phyloP scores from a whole-genome alignment of 495 filamentous ascomycete species.

The Trichoderma erinaceum region DNA sequence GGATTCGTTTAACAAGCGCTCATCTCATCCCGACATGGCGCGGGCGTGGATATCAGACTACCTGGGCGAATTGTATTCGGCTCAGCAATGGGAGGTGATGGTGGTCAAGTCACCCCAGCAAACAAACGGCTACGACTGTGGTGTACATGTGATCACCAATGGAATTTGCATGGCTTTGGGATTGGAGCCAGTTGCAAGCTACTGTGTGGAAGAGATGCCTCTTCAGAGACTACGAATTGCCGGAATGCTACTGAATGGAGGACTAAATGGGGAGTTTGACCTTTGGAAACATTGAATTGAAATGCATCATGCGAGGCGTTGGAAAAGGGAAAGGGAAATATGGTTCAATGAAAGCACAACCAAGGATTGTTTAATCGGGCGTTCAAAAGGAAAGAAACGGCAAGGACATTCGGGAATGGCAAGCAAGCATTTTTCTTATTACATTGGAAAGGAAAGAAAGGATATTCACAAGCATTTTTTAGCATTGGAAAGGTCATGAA shows the following conservation, averaged over 20 bases:
- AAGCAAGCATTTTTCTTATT: too few species aligned
- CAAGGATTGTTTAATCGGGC: too few species aligned
- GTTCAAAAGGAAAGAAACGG: too few species aligned
- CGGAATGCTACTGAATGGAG: slow-evolving; percentile 61
- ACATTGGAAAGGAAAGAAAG: too few species aligned
- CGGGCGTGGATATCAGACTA: slow-evolving; percentile 54
- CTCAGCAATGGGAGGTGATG: slow-evolving; percentile 56
- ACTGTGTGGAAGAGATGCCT: slow-evolving; percentile 50
- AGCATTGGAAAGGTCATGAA: too few species aligned
- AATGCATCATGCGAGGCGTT: background rate
- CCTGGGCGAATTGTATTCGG: slow-evolving; percentile 50
- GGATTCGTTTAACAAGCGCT: slow-evolving; percentile 53
- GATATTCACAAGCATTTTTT: too few species aligned
- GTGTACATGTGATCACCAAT: slow-evolving; percentile 71
- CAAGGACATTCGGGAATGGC: too few species aligned
- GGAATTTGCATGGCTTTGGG: slow-evolving; percentile 63
- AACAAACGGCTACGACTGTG: slow-evolving; percentile 70
- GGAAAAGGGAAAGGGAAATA: background rate
- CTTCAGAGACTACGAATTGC: slow-evolving; percentile 58
- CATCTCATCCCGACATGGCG: slow-evolving; percentile 32
- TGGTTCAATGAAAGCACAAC: too few species aligned
- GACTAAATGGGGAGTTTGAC: slow-evolving; percentile 47
- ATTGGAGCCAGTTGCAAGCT: slow-evolving; percentile 51
- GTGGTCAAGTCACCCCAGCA: slow-evolving; percentile 49
- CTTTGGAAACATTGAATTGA: slow-evolving; percentile 17